Percentiles rank a stretch among this genome's conserved stretches.
Evolutionary conservation across 2,329 filamentous ascomycete species (phyloP).

Genomic region (Pezicula radicicola): DNA sequence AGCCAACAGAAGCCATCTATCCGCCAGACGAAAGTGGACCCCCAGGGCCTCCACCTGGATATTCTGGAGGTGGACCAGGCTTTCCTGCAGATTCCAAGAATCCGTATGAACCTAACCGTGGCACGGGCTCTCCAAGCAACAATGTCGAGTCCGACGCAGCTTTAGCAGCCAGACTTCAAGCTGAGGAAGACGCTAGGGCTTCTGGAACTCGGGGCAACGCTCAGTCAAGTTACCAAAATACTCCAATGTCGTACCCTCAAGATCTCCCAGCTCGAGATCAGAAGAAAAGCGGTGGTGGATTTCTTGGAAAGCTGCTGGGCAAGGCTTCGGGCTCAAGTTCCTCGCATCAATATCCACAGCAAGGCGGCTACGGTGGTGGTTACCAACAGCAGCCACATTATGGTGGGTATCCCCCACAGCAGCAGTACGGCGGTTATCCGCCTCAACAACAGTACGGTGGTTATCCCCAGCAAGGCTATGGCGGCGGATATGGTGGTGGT

Average conservation of each 20-base stretch:
- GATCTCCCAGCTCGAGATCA: constrained; percentile 40
- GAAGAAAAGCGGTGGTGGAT: constrained; percentile 41
- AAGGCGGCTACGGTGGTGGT: constrained; percentile 31
- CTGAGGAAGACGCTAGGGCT: constrained; percentile 72
- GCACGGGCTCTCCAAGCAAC: not conserved
- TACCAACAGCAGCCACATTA: constrained; percentile 30
- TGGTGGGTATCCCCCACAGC: constrained; percentile 31
- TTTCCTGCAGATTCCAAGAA: constrained; percentile 19
- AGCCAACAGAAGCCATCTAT: constrained; percentile 67
- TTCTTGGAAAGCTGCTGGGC: constrained; percentile 51
- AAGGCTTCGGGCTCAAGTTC: constrained; percentile 14
- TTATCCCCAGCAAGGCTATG: constrained; percentile 26
- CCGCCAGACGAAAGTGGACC: constrained; percentile 47
- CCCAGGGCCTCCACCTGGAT: constrained; percentile 66
- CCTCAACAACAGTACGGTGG: constrained; percentile 31
- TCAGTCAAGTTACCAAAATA: constrained; percentile 21
- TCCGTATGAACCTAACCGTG: constrained; percentile 19
- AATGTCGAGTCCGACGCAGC: constrained; percentile 63
- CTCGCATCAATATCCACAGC: constrained; percentile 30
- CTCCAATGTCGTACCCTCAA: constrained; percentile 22
- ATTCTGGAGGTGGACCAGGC: constrained; percentile 47
- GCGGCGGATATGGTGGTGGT: constrained; percentile 33
- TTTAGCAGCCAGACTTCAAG: constrained; percentile 74
- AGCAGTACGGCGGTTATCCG: constrained; percentile 33
- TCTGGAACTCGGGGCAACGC: constrained; percentile 13